Evolutionary conservation across 345 rosid genomes (phyloP), one percentile per base, ranked within the genome.

Genomic region (Aquilaria sinensis): DNA sequence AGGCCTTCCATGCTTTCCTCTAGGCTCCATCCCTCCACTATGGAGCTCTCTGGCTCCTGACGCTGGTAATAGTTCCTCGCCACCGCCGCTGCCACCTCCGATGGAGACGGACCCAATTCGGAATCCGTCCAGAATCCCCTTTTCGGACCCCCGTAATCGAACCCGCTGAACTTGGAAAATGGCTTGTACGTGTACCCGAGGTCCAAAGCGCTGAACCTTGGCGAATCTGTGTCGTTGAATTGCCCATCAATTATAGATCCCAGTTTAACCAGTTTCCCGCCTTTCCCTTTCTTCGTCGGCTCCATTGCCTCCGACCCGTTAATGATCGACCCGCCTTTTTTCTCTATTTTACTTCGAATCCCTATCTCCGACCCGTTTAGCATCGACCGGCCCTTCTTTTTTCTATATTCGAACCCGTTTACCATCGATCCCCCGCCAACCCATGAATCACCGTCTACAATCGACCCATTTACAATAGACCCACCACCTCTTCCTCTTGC

Each of bases 61-160:
- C 46, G 43, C 0, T 57, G 68, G 5, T 73, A 15, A 68, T 62
- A 67, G 60, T 77, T 82, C 48, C 57, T 84, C 9, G 83, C 82
- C 69, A 86, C 57, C 1, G 60, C 80, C 6, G 85, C 82, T 6
- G 92, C 96, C 64, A 94, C 90, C 72, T 88, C 99, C 2, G 97
- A 94, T 0, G 96, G 82, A 0, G 97, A 90, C 0, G 97, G 97
- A 10, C 97, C 99, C 62, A 88, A 48, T 29, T 94, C 96, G 0
- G 97, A 86, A 48, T 84, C 86, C 0, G 94, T 86, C 62, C 81
- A 65, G 7, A 73, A 6, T 14, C 15, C 72, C 75, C 2, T 65
- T 55, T 69, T 69, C 46, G 77, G 76, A 11, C 72, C 63, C 4
- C 74, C 79, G 47, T 66, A 49, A 53, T 74, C 59, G 65, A 68